Percentiles rank a stretch among this genome's conserved stretches.
Conservation (phyloP, 805 yeast species). For the Candida nemodendra region DNA sequence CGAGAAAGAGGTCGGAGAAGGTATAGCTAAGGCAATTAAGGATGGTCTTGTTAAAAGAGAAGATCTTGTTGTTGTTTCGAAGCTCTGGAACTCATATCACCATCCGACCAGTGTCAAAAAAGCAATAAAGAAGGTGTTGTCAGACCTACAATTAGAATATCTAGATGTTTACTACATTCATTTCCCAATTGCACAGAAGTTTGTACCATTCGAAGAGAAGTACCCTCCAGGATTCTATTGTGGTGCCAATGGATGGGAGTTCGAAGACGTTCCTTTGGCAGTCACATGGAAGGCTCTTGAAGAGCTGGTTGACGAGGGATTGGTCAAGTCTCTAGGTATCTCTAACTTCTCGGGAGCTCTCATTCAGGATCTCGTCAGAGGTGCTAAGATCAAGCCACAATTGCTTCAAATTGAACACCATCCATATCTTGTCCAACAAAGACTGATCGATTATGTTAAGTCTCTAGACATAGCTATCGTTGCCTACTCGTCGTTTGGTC, state of each 20-base stretch:
- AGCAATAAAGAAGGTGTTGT: constrained; percentile 63
- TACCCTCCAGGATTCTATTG: constrained; percentile 80
- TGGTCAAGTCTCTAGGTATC: constrained; percentile 75
- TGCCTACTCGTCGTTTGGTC: constrained; percentile 84
- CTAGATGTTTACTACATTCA: constrained; percentile 83
- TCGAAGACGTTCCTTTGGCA: constrained; percentile 65
- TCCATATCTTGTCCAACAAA: constrained; percentile 80
- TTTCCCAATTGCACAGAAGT: constrained; percentile 85
- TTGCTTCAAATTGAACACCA: constrained; percentile 89
- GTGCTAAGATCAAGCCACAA: constrained; percentile 69
- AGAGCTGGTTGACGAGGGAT: constrained; percentile 50
- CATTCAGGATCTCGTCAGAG: constrained; percentile 67
- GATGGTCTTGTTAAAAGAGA: constrained; percentile 74
- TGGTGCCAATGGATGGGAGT: constrained; percentile 48
- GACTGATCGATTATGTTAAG: constrained; percentile 59
- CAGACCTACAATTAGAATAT: constrained; percentile 74
- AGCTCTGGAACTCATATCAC: constrained; percentile 87
- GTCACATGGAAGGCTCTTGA: constrained; percentile 82
- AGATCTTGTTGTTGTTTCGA: constrained; percentile 76
- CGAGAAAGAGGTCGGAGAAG: constrained; percentile 68
- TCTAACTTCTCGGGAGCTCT: constrained; percentile 75
- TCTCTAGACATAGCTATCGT: constrained; percentile 61
- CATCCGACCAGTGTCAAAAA: constrained; percentile 67
- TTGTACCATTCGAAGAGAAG: constrained; percentile 71
- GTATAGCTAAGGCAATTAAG: constrained; percentile 50